Evolutionary conservation across 352 stramenopile species (phyloP).

Genomic region (Hyaloperonospora arabidopsidis): DNA sequence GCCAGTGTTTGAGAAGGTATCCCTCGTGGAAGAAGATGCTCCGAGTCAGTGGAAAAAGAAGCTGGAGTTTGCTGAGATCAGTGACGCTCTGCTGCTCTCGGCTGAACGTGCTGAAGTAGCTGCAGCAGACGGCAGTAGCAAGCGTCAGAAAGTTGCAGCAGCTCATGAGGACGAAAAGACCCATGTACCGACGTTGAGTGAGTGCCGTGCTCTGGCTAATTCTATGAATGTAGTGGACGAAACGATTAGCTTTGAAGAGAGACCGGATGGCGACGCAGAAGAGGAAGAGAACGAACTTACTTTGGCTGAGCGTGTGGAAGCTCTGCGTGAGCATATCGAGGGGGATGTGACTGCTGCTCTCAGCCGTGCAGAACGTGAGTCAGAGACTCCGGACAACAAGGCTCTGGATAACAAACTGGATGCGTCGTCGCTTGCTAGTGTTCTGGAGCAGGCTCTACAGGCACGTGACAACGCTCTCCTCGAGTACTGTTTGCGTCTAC

Average conservation of each 20-base stretch:
- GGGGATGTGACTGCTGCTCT: conserved; percentile 58
- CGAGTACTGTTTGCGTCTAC: conserved; percentile 74
- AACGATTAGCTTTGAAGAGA: conserved; percentile 50
- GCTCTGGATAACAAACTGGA: conserved; percentile 46
- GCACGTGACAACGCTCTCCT: conserved; percentile 83
- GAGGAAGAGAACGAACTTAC: conserved; percentile 57
- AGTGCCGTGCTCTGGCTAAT: conserved; percentile 51
- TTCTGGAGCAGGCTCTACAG: conserved; percentile 79
- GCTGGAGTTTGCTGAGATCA: conserved; percentile 50
- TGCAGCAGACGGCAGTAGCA: conserved; percentile 34
- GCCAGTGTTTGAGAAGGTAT: conserved; percentile 68
- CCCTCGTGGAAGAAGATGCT: conserved; percentile 47
- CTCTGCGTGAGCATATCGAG: conserved; percentile 68
- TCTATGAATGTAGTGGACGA: conserved; percentile 56
- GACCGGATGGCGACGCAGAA: conserved; percentile 32
- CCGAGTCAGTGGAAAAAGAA: conserved; percentile 45
- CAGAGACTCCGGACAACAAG: conserved; percentile 31
- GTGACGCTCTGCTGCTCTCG: conserved; percentile 56
- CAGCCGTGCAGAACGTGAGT: conserved; percentile 36
- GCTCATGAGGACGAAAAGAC: conserved; percentile 44
- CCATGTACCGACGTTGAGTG: conserved; percentile 64
- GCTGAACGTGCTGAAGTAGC: conserved; percentile 29
- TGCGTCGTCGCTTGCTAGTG: conserved; percentile 71
- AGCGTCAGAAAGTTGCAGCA: conserved; percentile 52
- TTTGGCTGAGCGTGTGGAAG: conserved; percentile 68